Percentiles rank a stretch among this genome's conserved stretches.
phyloP scores from a whole-genome alignment of 73 alveolate species.

The Tetrahymena borealis region DNA sequence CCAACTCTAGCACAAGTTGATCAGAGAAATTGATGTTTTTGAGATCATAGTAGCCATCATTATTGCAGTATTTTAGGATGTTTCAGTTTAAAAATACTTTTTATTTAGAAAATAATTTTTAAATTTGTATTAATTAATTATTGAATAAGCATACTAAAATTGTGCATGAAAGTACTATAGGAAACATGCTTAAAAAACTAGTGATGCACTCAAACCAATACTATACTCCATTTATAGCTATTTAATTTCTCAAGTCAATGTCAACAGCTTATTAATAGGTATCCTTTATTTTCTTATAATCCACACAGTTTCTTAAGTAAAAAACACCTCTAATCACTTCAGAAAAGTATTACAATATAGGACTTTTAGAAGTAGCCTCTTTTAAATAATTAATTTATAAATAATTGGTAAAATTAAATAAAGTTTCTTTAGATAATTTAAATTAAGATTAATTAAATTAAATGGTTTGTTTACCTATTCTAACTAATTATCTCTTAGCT shows the following conservation, averaged over 20 bases:
- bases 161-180: background rate
- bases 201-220: conserved; percentile 9
- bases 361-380: conserved; percentile 13
- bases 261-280: background rate
- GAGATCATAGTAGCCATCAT: background rate
- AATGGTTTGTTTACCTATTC: too few species aligned
- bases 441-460: too few species aligned
- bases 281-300: background rate
- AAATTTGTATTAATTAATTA: background rate
- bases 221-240: conserved; percentile 4
- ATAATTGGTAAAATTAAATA: too few species aligned
- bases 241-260: conserved; percentile 24
- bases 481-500: conserved; percentile 1
- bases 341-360: background rate
- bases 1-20: background rate
- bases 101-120: background rate
- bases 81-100: background rate
- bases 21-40: background rate
- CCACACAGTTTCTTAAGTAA: background rate
- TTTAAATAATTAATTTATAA: too few species aligned
- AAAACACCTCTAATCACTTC: conserved; percentile 12
- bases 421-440: too few species aligned
- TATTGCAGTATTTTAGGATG: background rate
- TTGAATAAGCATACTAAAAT: background rate
- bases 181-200: background rate